These are phyloP conservation scores for Phytophthora cactorum DNA, from an alignment of 352 stramenopile genomes.

Conservation along the genomic window DNA sequence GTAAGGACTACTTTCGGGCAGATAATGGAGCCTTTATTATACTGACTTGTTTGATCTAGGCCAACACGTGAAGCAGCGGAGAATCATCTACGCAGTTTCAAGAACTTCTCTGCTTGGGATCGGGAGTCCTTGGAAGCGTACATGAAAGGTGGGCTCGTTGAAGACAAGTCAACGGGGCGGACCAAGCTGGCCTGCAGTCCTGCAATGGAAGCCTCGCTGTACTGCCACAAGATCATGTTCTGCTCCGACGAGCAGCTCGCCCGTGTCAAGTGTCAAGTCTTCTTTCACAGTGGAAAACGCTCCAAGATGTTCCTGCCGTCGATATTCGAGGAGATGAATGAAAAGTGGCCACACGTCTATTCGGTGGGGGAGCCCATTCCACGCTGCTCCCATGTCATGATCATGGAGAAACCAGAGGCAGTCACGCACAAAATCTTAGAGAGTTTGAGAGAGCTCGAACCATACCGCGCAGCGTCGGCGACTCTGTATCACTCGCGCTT, in stretches of 20 bases:
- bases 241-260: conserved; percentile 30
- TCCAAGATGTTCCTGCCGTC: conserved; percentile 29
- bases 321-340: conserved; percentile 23
- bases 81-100: conserved; percentile 27
- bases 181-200: conserved; percentile 38
- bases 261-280: conserved; percentile 18
- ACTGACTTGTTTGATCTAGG: conserved; percentile 9
- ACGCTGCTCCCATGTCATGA: conserved; percentile 37
- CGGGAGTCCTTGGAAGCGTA: conserved; percentile 33
- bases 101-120: conserved; percentile 37
- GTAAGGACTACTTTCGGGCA: not conserved
- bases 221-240: conserved; percentile 33
- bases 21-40: not conserved
- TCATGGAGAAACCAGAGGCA: conserved; percentile 45
- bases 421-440: conserved; percentile 37
- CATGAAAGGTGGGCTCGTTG: conserved; percentile 22
- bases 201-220: conserved; percentile 38
- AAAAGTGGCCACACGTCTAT: conserved; percentile 39
- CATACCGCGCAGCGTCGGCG: not conserved
- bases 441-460: conserved; percentile 30
- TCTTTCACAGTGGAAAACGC: conserved; percentile 24
- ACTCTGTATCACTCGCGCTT: conserved; percentile 2
- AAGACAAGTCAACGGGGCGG: conserved; percentile 19
- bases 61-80: conserved; percentile 29
- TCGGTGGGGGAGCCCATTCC: conserved; percentile 36